Percentiles rank a stretch among this genome's conserved stretches.
Evolutionary conservation across 148 eudicot genomes (phyloP).

Genomic region (Camellia granthamiana): DNA sequence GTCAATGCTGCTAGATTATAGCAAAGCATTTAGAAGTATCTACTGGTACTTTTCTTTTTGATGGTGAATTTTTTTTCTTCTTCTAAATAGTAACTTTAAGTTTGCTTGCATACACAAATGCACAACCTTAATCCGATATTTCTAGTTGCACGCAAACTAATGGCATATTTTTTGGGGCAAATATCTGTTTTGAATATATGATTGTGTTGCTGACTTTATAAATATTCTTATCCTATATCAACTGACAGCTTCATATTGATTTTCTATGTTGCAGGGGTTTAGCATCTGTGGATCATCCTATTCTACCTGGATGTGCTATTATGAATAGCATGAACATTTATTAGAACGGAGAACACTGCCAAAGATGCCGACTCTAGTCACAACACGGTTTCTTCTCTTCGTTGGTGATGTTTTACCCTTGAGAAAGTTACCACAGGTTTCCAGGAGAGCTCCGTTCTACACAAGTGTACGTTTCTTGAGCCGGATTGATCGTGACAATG

Average conservation of each 20-base stretch:
- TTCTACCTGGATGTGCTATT: constrained; percentile 12
- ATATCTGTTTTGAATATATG: neutral
- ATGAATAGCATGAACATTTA: neutral
- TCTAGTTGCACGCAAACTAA: neutral
- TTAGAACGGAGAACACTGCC: neutral
- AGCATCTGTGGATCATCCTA: neutral
- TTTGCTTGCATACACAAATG: neutral
- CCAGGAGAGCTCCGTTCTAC: constrained; percentile 38
- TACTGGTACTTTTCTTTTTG: neutral
- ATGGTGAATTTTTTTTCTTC: neutral
- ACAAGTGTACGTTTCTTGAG: constrained; percentile 40
- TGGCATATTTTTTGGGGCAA: neutral
- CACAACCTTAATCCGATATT: neutral
- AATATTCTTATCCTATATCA: neutral
- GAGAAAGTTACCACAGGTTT: constrained; percentile 37
- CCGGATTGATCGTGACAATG: constrained; percentile 28
- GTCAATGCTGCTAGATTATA: too few relatives aligned
- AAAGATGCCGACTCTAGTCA: constrained; percentile 55
- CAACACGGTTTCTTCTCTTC: constrained; percentile 66
- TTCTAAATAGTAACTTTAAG: neutral
- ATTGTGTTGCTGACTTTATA: neutral
- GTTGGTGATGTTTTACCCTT: constrained; percentile 58
- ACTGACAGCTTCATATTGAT: neutral
- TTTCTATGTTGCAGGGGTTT: constrained; percentile 11
- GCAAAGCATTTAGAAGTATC: neutral